phyloP scores from a whole-genome alignment of 2,329 filamentous ascomycete genomes.

The Claviceps spartinae region DNA sequence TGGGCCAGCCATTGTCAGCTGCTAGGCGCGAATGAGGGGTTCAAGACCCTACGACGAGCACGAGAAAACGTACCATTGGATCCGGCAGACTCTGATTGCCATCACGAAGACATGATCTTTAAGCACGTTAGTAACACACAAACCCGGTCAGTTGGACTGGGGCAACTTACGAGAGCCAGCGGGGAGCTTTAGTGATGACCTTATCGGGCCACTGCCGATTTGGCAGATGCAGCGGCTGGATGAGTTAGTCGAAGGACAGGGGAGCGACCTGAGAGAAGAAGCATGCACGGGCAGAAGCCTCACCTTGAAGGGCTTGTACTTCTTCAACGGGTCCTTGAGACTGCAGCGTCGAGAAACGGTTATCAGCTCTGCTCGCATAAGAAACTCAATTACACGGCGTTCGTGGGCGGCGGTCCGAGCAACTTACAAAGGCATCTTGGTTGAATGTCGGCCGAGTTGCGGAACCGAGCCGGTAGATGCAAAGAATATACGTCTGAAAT shows the following conservation, averaged over 20 bases:
- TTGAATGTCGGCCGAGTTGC: neutral
- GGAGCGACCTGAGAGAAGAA: neutral
- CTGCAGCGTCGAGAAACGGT: neutral
- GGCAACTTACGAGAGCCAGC: constrained; percentile 49
- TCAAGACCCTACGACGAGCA: neutral
- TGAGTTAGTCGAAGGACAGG: neutral
- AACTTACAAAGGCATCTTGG: neutral
- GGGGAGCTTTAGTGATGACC: constrained; percentile 67
- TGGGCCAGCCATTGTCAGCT: neutral
- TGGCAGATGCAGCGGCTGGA: constrained; percentile 28
- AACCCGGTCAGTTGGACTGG: neutral
- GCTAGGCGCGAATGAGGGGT: neutral
- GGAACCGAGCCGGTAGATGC: neutral
- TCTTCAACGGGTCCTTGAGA: neutral
- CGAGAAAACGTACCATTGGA: constrained; percentile 59
- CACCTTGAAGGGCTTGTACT: constrained; percentile 1
- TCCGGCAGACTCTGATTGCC: constrained; percentile 89
- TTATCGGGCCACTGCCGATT: constrained; percentile 75
- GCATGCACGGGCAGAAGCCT: neutral
- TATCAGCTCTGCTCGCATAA: neutral
- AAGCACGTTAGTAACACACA: neutral
- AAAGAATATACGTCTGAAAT: neutral
- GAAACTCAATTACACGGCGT: neutral
- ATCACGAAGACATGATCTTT: constrained; percentile 40
- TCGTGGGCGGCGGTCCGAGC: neutral